phyloP scores from a whole-genome alignment of 192 early-diverging fungal genomes.

The Gaertneriomyces semiglobifer region DNA sequence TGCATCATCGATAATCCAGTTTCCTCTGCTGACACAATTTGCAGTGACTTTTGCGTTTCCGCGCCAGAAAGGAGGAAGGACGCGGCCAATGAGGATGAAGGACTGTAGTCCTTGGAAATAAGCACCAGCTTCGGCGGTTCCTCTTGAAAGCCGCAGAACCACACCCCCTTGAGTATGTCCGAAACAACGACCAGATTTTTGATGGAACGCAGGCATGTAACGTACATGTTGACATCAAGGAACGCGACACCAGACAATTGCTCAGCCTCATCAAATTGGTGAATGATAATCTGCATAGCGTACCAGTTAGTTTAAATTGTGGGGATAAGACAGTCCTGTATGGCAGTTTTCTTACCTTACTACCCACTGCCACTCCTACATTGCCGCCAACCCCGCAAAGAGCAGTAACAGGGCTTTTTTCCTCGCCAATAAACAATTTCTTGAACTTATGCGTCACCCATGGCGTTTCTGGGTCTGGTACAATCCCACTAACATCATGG shows the following conservation, averaged over 20 bases:
- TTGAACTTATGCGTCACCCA: conserved; percentile 93
- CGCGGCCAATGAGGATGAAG: conserved; percentile 68
- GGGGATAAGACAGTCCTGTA: neutral
- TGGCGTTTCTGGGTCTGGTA: conserved; percentile 90
- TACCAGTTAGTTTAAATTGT: neutral
- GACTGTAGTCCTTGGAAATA: conserved; percentile 85
- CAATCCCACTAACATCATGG: conserved; percentile 94
- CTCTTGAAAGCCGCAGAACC: conserved; percentile 93
- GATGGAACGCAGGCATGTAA: conserved; percentile 72
- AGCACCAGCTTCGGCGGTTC: conserved; percentile 84
- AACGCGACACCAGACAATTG: conserved; percentile 87
- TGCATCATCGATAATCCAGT: conserved; percentile 81
- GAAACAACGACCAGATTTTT: conserved; percentile 86
- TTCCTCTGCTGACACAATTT: conserved; percentile 78
- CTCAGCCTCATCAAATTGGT: conserved; percentile 74
- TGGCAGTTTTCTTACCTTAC: conserved; percentile 55
- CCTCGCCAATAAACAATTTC: conserved; percentile 72
- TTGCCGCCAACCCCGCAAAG: conserved; percentile 83
- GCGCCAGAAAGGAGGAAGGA: conserved; percentile 76
- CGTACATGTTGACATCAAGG: conserved; percentile 88
- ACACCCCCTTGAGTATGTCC: conserved; percentile 81
- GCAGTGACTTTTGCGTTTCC: conserved; percentile 72
- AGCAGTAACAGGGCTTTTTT: conserved; percentile 83
- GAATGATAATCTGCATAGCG: conserved; percentile 67
- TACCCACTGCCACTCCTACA: conserved; percentile 80